A percentile compares a stretch with the other conserved stretches of the same genome.
phyloP scores from a whole-genome alignment of 2,329 filamentous ascomycete genomes.

The Beauveria varroae region DNA sequence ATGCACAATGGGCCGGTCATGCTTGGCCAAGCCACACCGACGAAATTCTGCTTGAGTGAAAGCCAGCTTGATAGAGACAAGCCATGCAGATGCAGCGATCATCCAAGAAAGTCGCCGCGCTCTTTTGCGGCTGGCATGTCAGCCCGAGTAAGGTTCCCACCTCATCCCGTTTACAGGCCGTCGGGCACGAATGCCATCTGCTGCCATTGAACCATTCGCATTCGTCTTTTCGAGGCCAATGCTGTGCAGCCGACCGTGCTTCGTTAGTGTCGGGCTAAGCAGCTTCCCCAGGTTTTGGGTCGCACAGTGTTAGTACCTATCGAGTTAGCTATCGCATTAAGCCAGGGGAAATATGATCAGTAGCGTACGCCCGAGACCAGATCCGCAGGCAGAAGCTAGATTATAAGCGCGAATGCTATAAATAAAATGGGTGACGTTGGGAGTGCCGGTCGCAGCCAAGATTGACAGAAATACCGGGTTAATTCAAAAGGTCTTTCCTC shows the following conservation, averaged over 20 bases:
- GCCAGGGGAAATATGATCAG: constrained; percentile 2
- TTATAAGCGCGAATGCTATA: constrained; percentile 1
- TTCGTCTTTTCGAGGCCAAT: background rate
- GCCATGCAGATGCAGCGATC: background rate
- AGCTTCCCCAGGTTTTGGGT: background rate
- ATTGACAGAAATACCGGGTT: background rate
- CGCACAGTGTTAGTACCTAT: constrained; percentile 5
- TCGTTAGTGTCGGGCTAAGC: background rate
- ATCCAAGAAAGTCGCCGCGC: background rate
- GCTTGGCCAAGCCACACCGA: background rate
- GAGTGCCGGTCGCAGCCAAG: background rate
- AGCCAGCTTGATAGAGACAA: background rate
- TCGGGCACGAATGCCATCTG: background rate
- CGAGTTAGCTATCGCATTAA: background rate
- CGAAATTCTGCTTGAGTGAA: background rate
- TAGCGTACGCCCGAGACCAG: background rate
- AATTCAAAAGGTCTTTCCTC: background rate
- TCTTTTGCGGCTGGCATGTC: background rate
- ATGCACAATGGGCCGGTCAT: background rate
- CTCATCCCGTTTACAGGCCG: background rate
- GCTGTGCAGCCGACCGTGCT: background rate
- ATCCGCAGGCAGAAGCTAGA: background rate
- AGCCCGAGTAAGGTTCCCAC: background rate
- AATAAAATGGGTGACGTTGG: background rate
- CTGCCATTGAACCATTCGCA: background rate